These are phyloP conservation scores for Neofusicoccum cordaticola DNA, from an alignment of 2,329 filamentous ascomycete genomes.

Conservation along the genomic window DNA sequence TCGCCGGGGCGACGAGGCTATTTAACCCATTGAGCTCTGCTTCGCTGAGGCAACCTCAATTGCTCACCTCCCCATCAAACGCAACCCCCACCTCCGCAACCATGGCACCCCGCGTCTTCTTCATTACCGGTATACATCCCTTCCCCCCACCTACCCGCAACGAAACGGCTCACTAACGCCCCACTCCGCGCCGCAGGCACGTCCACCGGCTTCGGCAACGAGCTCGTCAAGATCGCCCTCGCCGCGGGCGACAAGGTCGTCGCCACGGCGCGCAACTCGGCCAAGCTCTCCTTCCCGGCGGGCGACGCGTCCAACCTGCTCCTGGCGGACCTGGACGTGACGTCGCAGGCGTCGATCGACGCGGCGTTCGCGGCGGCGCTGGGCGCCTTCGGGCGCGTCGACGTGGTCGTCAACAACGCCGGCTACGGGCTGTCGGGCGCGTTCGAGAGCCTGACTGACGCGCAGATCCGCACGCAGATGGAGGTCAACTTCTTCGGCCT, in stretches of 20 bases:
- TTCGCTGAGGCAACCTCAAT: neutral
- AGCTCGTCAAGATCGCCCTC: slow-evolving; percentile 37
- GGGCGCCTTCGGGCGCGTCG: slow-evolving; percentile 53
- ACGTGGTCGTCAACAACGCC: slow-evolving; percentile 62
- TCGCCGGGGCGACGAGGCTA: neutral
- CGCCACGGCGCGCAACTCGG: slow-evolving; percentile 45
- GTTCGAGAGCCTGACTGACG: slow-evolving; percentile 52
- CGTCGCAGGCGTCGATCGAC: slow-evolving; percentile 43
- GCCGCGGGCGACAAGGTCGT: slow-evolving; percentile 41
- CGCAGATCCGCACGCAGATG: slow-evolving; percentile 52
- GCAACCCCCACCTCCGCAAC: neutral
- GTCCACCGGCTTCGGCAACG: slow-evolving; percentile 46
- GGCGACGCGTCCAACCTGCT: slow-evolving; percentile 35
- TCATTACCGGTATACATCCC: slow-evolving; percentile 29
- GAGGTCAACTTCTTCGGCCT: slow-evolving; percentile 61
- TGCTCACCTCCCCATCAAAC: neutral
- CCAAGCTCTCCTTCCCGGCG: slow-evolving; percentile 34
- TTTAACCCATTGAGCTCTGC: neutral
- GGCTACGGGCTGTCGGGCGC: slow-evolving; percentile 56
- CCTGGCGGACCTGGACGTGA: slow-evolving; percentile 55
- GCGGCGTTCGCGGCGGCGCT: slow-evolving; percentile 45
- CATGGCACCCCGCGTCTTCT: slow-evolving; percentile 46
- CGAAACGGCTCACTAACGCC: neutral
- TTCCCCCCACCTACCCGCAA: neutral
- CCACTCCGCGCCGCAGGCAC: slow-evolving; percentile 29